Conservation (phyloP, 441 rosid species). For the Adansonia grandidieri region DNA sequence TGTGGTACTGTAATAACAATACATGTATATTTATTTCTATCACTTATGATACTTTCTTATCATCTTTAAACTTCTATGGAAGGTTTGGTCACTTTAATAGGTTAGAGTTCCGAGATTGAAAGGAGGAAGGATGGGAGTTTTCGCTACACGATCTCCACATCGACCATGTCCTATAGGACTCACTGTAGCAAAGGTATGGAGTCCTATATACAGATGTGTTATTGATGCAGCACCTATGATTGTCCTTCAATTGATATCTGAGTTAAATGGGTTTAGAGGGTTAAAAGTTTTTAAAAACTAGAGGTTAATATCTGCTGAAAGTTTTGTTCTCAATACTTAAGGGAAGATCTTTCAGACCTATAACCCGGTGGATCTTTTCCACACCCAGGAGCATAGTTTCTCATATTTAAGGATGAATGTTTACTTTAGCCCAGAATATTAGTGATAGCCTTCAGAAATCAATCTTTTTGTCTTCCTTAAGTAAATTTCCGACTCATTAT, state of each 20-base stretch:
- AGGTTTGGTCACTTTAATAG: slow-evolving; percentile 47
- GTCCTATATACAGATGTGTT: not conserved
- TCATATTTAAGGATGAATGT: not conserved
- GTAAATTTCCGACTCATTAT: not conserved
- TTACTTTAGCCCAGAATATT: not conserved
- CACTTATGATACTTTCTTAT: slow-evolving; percentile 25
- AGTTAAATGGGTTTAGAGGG: not conserved
- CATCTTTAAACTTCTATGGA: slow-evolving; percentile 36
- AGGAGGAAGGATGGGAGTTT: slow-evolving; percentile 80
- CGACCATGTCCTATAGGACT: slow-evolving; percentile 92
- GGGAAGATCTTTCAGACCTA: not conserved
- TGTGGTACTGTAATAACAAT: not conserved
- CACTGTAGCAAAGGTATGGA: slow-evolving; percentile 80
- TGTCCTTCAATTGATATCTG: not conserved
- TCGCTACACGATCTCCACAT: slow-evolving; percentile 91
- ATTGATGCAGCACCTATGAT: not conserved
- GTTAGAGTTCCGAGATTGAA: slow-evolving; percentile 90
- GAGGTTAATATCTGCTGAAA: not conserved
- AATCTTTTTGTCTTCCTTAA: not conserved
- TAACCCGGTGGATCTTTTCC: not conserved
- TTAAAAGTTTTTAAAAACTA: not conserved
- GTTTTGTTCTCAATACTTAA: not conserved
- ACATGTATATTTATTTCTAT: not conserved
- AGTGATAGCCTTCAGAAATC: not conserved
- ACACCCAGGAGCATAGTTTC: not conserved